Base-by-base conservation (phyloP, 805 yeast genomes). In the Cyberlindnera japonica region DNA sequence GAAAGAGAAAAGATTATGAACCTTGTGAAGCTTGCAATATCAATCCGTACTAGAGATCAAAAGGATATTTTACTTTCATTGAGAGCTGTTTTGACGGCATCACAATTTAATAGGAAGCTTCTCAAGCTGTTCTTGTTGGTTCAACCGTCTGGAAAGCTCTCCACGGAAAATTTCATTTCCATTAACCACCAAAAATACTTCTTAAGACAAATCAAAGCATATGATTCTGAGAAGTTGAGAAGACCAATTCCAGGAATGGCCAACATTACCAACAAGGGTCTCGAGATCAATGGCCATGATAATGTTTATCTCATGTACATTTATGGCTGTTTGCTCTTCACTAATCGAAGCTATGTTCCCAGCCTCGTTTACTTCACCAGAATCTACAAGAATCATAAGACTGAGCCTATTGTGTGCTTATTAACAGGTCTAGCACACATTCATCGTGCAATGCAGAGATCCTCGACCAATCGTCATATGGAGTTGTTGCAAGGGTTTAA, bases 381-480 rank as follows among this genome's bases (percentile, higher is more conserved):
- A 42, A 80, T 88, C 4, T 83, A 84, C 57, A 73, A 73, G 37
- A 72, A 77, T 18, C 76, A 76, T 41, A 81, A 81, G 32, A 64
- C 77, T 30, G 96, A 91, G 48, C 95, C 97, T 2, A 75, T 88
- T 67, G 67, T 93, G 2, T 73, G 87, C 45, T 68, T 93, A 20
- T 62, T 83, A 26, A 67, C 85, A 33, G 97, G 93, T 0, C 61
- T 93, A 29, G 79, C 90, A 0, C 90, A 89, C 62, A 67, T 90
- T 18, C 96, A 91, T 53, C 72, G 98, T 31, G 84, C 97, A 0
- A 82, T 90, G 80, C 98, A 93, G 62, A 71, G 99, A 47, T 78
- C 86, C 43, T 82, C 95, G 5, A 72, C 81, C 6, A 86, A 88
- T 59, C 76, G 97, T 41, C 96, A 91, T 55, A 71, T 84, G 43